These are phyloP conservation scores for Diaporthe australafricana DNA, from an alignment of 2,329 filamentous ascomycete genomes.

Conservation along the genomic window DNA sequence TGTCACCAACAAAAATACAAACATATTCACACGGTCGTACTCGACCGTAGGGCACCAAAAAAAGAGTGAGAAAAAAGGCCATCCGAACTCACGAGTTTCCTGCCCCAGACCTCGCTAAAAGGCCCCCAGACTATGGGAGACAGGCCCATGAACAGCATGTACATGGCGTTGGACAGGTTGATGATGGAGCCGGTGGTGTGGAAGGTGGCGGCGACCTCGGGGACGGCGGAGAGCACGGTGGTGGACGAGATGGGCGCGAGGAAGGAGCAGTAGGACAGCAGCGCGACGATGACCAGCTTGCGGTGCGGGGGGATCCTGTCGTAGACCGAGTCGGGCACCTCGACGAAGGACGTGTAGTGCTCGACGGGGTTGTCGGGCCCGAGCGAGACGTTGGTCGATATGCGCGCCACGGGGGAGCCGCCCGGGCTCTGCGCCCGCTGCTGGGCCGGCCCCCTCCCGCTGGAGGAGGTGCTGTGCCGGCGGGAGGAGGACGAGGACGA, in stretches of 20 bases:
- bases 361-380: slow-evolving; percentile 44
- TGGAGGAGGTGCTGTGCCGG: slow-evolving; percentile 1
- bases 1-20: background rate
- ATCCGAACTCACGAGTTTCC: slow-evolving; percentile 56
- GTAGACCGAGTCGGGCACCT: slow-evolving; percentile 70
- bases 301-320: slow-evolving; percentile 69
- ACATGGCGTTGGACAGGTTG: slow-evolving; percentile 76
- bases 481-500: slow-evolving; percentile 8
- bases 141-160: slow-evolving; percentile 78
- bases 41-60: background rate
- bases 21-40: background rate
- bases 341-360: slow-evolving; percentile 46
- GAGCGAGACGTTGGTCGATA: slow-evolving; percentile 41
- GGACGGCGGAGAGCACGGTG: slow-evolving; percentile 72
- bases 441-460: background rate
- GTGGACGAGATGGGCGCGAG: slow-evolving; percentile 78
- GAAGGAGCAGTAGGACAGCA: slow-evolving; percentile 81
- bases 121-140: slow-evolving; percentile 75
- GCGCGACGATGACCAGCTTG: slow-evolving; percentile 75
- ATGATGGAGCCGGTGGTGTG: slow-evolving; percentile 71
- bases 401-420: slow-evolving; percentile 26
- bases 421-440: slow-evolving; percentile 1
- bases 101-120: slow-evolving; percentile 68
- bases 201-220: slow-evolving; percentile 72
- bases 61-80: background rate